Evolutionary conservation across 1,284 basidiomycete species (phyloP).

Genomic region (Caloboletus inedulis): DNA sequence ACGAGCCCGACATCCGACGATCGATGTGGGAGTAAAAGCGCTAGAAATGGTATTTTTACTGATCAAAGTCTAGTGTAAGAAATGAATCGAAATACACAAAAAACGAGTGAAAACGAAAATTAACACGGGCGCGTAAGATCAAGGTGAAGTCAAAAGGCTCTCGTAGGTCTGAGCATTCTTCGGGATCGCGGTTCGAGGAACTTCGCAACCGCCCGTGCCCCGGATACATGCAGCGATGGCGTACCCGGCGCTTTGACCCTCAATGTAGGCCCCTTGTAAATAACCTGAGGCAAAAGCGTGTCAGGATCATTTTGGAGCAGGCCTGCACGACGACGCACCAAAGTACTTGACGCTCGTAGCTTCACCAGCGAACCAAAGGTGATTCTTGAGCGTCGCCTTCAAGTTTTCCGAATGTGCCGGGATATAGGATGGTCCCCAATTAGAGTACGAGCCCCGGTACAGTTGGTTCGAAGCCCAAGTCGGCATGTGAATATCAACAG

Average conservation of each 20-base stretch:
- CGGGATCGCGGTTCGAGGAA: conserved; percentile 26
- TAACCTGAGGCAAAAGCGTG: conserved; percentile 32
- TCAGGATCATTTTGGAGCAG: neutral
- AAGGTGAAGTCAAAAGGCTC: conserved; percentile 7
- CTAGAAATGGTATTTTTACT: neutral
- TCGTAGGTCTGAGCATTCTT: conserved; percentile 27
- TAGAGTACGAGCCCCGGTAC: conserved; percentile 65
- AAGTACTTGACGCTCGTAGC: conserved; percentile 58
- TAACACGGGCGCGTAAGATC: neutral
- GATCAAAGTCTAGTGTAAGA: neutral
- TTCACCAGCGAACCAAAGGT: conserved; percentile 65
- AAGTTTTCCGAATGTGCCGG: conserved; percentile 54
- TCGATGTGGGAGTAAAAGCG: no score
- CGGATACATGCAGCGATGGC: conserved; percentile 40
- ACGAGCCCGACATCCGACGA: no score
- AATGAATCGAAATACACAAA: neutral
- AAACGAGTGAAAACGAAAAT: neutral
- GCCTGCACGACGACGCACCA: conserved; percentile 35
- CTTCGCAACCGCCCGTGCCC: conserved; percentile 26
- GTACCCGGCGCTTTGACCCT: conserved; percentile 37
- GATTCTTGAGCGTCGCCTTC: conserved; percentile 49
- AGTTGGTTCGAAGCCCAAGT: conserved; percentile 57
- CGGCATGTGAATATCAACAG: conserved; percentile 53
- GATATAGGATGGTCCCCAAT: conserved; percentile 61
- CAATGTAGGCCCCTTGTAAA: conserved; percentile 46